Evolutionary conservation across 2,329 filamentous ascomycete genomes (phyloP).

Genomic region (Chrysoporthe cubensis): DNA sequence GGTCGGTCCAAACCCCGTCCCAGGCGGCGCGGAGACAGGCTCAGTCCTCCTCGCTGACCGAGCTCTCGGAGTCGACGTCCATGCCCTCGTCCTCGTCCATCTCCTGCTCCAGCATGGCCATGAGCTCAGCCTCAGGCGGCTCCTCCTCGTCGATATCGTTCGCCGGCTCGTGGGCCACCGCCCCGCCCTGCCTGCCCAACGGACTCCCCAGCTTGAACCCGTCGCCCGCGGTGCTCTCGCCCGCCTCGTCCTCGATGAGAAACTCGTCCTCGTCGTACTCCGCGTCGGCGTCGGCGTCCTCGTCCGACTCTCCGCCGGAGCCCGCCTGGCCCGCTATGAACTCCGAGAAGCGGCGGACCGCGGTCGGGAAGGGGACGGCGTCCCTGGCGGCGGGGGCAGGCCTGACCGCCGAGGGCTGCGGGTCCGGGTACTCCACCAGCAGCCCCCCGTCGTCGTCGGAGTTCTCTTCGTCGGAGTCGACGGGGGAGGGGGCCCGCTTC

Average conservation of each 20-base stretch:
- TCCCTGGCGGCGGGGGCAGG: slow-evolving; percentile 42
- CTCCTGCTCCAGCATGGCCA: slow-evolving; percentile 61
- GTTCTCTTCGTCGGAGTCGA: slow-evolving; percentile 36
- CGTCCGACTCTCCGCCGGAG: slow-evolving; percentile 45
- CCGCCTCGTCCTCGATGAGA: slow-evolving; percentile 45
- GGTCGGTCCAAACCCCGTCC: neutral
- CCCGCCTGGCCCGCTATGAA: slow-evolving; percentile 49
- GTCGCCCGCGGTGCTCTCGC: slow-evolving; percentile 42
- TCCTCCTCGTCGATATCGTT: slow-evolving; percentile 32
- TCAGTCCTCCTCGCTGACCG: slow-evolving; percentile 69
- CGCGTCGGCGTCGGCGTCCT: slow-evolving; percentile 46
- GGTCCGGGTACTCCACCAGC: slow-evolving; percentile 63
- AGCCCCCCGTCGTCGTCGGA: slow-evolving; percentile 62
- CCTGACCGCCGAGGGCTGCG: slow-evolving; percentile 41
- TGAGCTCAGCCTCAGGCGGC: slow-evolving; percentile 54
- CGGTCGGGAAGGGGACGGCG: slow-evolving; percentile 48
- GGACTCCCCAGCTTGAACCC: slow-evolving; percentile 59
- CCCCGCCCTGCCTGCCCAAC: slow-evolving; percentile 43
- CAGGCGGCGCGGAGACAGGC: neutral
- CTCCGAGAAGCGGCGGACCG: slow-evolving; percentile 56
- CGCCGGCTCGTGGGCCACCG: neutral
- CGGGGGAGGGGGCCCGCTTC: slow-evolving; percentile 17
- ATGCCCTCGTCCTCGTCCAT: slow-evolving; percentile 41
- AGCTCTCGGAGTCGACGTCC: slow-evolving; percentile 62
- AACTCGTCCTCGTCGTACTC: slow-evolving; percentile 48